phyloP scores from a whole-genome alignment of 495 filamentous ascomycete species.

The Penicillium arizonense region DNA sequence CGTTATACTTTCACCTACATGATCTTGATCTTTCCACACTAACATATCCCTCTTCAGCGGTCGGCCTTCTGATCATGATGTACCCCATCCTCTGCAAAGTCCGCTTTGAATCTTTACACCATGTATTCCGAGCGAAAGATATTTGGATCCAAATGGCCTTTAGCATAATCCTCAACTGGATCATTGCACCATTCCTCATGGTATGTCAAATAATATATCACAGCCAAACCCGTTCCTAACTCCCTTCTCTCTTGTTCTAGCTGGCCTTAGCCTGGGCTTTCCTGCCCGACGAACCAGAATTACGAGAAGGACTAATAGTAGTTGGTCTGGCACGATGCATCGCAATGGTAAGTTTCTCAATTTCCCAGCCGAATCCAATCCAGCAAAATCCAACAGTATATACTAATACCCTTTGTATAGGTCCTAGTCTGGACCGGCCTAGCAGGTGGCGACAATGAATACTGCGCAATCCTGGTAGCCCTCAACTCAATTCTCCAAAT shows the following conservation, averaged over 20 bases:
- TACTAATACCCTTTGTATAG: conserved; percentile 27
- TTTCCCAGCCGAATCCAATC: not conserved
- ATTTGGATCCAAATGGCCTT: conserved; percentile 82
- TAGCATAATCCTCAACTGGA: conserved; percentile 82
- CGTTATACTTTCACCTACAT: conserved; percentile 12
- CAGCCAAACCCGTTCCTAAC: not conserved
- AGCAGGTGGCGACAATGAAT: conserved; percentile 75
- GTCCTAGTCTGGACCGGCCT: conserved; percentile 77
- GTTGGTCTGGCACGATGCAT: conserved; percentile 79
- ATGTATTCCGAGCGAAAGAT: conserved; percentile 55
- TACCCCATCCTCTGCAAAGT: conserved; percentile 94
- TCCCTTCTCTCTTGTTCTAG: conserved; percentile 15
- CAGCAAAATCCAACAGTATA: not conserved
- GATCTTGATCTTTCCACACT: not conserved
- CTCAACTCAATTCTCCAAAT: conserved; percentile 87
- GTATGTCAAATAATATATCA: conserved; percentile 36
- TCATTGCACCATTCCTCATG: conserved; percentile 89
- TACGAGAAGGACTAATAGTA: conserved; percentile 72
- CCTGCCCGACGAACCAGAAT: conserved; percentile 65
- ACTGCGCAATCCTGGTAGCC: conserved; percentile 89
- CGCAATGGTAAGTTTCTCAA: conserved; percentile 61
- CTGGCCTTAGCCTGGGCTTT: conserved; percentile 77
- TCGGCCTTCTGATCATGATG: conserved; percentile 91
- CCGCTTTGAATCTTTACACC: conserved; percentile 76
- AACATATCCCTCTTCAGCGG: conserved; percentile 42